phyloP scores from a whole-genome alignment of 345 rosid species.

The Salix suchowensis region DNA sequence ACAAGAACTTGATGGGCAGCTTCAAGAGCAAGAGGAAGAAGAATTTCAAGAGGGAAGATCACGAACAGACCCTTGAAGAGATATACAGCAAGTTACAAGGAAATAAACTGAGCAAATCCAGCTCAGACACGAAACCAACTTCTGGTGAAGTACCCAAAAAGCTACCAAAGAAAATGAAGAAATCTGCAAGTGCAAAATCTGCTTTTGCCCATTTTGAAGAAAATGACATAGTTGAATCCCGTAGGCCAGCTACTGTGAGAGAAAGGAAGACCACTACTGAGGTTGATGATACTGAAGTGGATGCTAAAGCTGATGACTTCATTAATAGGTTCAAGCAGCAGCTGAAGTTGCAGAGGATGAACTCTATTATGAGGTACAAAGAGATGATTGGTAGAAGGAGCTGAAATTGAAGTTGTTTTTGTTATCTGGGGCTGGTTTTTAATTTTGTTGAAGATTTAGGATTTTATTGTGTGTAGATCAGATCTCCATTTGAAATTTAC shows the following conservation, averaged over 20 bases:
- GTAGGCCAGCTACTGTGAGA: constrained; percentile 55
- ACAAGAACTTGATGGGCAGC: background rate
- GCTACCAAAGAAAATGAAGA: constrained; percentile 71
- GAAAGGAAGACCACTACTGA: constrained; percentile 35
- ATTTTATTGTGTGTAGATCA: background rate
- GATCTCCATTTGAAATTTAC: background rate
- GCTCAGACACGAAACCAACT: constrained; percentile 60
- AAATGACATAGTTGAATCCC: constrained; percentile 42
- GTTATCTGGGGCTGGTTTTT: background rate
- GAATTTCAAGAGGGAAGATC: constrained; percentile 10
- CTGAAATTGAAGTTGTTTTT: background rate
- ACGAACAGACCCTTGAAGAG: constrained; percentile 46
- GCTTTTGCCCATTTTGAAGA: constrained; percentile 56
- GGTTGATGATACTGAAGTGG: constrained; percentile 56
- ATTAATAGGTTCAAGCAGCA: constrained; percentile 70
- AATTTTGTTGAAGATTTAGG: background rate
- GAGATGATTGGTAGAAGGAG: constrained; percentile 39
- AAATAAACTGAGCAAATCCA: constrained; percentile 35
- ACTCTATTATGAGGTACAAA: constrained; percentile 58
- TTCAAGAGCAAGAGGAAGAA: background rate
- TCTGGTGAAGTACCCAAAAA: constrained; percentile 48
- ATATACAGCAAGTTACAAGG: constrained; percentile 44
- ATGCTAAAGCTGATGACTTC: constrained; percentile 76
- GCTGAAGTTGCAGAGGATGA: constrained; percentile 61
- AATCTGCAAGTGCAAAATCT: constrained; percentile 66